Evolutionary conservation across 805 yeast species (phyloP), one percentile per base, ranked within the genome.

Genomic region (Candida peoriensis): DNA sequence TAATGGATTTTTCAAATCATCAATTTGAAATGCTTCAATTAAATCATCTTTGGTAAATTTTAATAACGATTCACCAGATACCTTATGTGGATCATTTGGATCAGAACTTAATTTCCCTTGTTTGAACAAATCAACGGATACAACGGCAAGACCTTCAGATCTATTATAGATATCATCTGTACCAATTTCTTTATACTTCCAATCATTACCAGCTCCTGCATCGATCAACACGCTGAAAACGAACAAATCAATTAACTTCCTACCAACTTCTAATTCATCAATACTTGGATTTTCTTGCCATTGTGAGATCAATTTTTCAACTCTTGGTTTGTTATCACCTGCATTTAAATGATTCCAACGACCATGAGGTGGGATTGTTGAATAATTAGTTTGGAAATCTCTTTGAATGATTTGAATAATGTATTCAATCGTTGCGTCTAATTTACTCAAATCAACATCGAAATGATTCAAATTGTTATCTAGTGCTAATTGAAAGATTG

Each of bases 101-200:
- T 59, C 57, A 28, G 54, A 54, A 19, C 74, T 64, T 28, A 77
- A 64, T 12, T 43, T 47, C 2, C 83, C 84, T 13, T 55, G 47
- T 8, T 56, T 55, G 49, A 77, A 78, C 71, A 77, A 62, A 46
- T 76, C 63, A 36, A 70, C 61, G 13, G 78, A 67, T 1, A 79
- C 82, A 30, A 78, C 70, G 5, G 84, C 85, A 33, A 76, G 58
- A 4, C 85, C 85, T 57, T 78, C 85, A 11, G 78, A 70, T 50
- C 85, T 63, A 19, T 51, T 54, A 25, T 53, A 50, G 8, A 55
- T 58, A 8, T 43, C 48, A 6, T 55, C 57, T 2, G 62, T 48
- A 1, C 38, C 57, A 2, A 47, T 38, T 39, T 75, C 80, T 3
- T 40, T 46, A 46, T 62, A 78, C 27, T 48, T 53, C 85, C 85